Evolutionary conservation across 2,329 filamentous ascomycete species (phyloP).

Genomic region (Penicillium italicum): DNA sequence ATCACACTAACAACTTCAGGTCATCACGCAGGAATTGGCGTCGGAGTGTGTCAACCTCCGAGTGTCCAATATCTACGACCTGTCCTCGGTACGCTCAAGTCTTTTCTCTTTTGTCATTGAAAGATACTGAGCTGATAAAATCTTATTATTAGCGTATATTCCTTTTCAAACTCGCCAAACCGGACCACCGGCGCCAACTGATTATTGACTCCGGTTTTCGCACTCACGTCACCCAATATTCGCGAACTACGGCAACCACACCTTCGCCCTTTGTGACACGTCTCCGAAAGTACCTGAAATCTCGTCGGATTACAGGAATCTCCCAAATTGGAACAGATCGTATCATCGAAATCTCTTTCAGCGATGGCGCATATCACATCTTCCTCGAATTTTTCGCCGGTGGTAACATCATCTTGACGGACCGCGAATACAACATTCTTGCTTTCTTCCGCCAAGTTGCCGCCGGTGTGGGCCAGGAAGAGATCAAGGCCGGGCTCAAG

Average conservation of each 20-base stretch:
- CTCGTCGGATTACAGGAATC: slow-evolving; percentile 74
- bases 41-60: slow-evolving; percentile 71
- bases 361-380: slow-evolving; percentile 80
- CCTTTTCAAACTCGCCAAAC: slow-evolving; percentile 90
- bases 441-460: slow-evolving; percentile 75
- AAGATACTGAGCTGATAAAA: slow-evolving; percentile 9
- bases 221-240: slow-evolving; percentile 88
- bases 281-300: slow-evolving; percentile 83
- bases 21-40: slow-evolving; percentile 91
- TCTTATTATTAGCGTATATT: slow-evolving; percentile 68
- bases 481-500: slow-evolving; percentile 69
- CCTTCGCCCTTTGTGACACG: slow-evolving; percentile 83
- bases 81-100: slow-evolving; percentile 62
- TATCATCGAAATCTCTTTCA: slow-evolving; percentile 88
- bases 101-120: background rate
- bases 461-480: slow-evolving; percentile 79
- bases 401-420: slow-evolving; percentile 91
- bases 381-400: slow-evolving; percentile 96
- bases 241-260: slow-evolving; percentile 75
- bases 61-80: slow-evolving; percentile 90
- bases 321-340: slow-evolving; percentile 87
- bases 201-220: slow-evolving; percentile 94
- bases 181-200: slow-evolving; percentile 81
- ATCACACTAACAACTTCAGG: slow-evolving; percentile 50
- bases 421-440: slow-evolving; percentile 76